phyloP scores from a whole-genome alignment of 345 rosid genomes.

The Barbarea vulgaris region DNA sequence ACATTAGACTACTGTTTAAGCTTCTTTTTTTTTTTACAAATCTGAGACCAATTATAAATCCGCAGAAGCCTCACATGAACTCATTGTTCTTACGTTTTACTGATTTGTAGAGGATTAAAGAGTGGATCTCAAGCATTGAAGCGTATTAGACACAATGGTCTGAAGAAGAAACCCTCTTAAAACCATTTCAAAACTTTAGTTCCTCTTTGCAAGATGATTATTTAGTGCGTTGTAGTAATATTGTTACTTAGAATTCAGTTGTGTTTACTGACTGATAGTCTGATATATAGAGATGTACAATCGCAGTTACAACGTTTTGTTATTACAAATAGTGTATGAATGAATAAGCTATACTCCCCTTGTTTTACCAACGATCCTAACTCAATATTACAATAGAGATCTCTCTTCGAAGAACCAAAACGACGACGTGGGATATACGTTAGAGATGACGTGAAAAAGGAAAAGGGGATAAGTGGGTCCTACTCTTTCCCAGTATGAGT shows the following conservation, averaged over 20 bases:
- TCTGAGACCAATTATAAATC: not conserved
- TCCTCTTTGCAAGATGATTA: not conserved
- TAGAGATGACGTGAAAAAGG: slow-evolving; percentile 10
- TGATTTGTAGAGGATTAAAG: slow-evolving; percentile 59
- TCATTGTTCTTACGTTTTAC: slow-evolving; percentile 4
- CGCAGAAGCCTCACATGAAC: slow-evolving; percentile 1
- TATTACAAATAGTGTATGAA: too few relatives aligned
- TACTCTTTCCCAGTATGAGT: slow-evolving; percentile 17
- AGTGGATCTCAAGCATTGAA: slow-evolving; percentile 60
- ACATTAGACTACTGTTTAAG: not conserved
- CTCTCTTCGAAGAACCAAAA: not conserved
- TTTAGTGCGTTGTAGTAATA: too few relatives aligned
- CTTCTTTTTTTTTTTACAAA: not conserved
- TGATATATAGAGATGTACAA: too few relatives aligned
- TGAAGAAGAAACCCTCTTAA: slow-evolving; percentile 57
- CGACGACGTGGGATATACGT: slow-evolving; percentile 15
- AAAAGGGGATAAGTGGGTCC: slow-evolving; percentile 15
- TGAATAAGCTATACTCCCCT: too few relatives aligned
- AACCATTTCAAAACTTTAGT: not conserved
- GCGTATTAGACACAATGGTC: slow-evolving; percentile 50
- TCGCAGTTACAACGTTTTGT: too few relatives aligned
- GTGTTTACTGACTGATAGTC: too few relatives aligned
- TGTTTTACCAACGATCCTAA: too few relatives aligned
- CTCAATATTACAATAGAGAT: not conserved
- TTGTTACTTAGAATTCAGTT: too few relatives aligned